Evolutionary conservation across 2,329 filamentous ascomycete species (phyloP).

Genomic region (Aspergillus transmontanensis): DNA sequence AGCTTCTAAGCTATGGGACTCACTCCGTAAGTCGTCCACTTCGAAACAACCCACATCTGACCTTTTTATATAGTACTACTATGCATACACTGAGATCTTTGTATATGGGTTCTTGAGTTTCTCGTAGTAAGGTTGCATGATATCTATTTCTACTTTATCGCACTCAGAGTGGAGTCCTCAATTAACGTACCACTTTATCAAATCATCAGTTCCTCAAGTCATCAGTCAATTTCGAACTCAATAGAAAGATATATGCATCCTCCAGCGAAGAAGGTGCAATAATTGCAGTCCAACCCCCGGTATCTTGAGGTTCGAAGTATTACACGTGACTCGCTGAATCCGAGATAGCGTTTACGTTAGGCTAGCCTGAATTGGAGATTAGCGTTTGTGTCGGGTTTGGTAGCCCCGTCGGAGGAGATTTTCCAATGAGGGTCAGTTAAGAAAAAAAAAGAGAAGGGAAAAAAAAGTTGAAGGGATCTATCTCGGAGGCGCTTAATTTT

Average conservation of each 20-base stretch:
- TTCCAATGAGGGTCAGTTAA: conserved; percentile 27
- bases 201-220: not conserved
- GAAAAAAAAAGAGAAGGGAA: conserved; percentile 30
- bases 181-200: not conserved
- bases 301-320: not conserved
- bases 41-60: not conserved
- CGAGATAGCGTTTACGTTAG: conserved; percentile 20
- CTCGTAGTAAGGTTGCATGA: not conserved
- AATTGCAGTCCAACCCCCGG: conserved; percentile 23
- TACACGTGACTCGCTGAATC: conserved; percentile 28
- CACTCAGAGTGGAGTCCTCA: not conserved
- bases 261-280: not conserved
- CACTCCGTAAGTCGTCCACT: not conserved
- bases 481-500: conserved; percentile 16
- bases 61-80: not conserved
- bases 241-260: not conserved
- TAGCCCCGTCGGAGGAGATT: conserved; percentile 24
- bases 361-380: conserved; percentile 16
- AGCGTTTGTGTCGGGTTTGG: conserved; percentile 10
- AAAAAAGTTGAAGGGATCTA: conserved; percentile 23
- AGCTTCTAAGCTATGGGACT: not conserved
- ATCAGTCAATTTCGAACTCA: not conserved
- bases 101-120: not conserved
- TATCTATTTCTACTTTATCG: not conserved
- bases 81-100: not conserved